Evolutionary conservation across 768 basidiomycete species (phyloP).

Genomic region (Auricularia heimuer): DNA sequence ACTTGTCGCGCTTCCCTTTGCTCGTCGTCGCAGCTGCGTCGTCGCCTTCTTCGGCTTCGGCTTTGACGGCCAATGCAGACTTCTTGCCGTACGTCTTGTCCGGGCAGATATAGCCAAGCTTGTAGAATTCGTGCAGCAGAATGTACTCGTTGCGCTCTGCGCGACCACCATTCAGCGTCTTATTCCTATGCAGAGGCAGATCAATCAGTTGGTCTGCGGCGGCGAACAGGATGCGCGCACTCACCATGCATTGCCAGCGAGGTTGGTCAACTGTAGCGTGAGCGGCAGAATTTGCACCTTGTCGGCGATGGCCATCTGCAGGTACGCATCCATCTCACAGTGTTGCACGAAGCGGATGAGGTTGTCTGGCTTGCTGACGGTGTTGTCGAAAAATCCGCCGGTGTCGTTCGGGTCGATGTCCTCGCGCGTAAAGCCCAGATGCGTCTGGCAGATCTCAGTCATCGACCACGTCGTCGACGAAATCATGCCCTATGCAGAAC

Average conservation of each 20-base stretch:
- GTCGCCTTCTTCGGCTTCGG: slow-evolving; percentile 44
- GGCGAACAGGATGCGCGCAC: neutral
- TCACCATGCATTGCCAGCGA: slow-evolving; percentile 95
- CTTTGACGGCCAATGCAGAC: slow-evolving; percentile 35
- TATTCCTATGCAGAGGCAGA: slow-evolving; percentile 54
- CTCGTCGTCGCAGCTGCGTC: slow-evolving; percentile 32
- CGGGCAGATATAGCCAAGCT: slow-evolving; percentile 90
- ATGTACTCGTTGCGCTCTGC: slow-evolving; percentile 99
- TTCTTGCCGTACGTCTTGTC: slow-evolving; percentile 89
- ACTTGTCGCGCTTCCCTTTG: slow-evolving; percentile 83
- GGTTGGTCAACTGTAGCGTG: slow-evolving; percentile 86
- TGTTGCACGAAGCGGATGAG: slow-evolving; percentile 85
- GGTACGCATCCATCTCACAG: slow-evolving; percentile 92
- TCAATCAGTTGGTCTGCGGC: too few species aligned
- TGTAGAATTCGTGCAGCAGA: slow-evolving; percentile 94
- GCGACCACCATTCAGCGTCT: slow-evolving; percentile 92
- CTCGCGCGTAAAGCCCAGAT: slow-evolving; percentile 76
- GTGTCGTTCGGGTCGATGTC: slow-evolving; percentile 97
- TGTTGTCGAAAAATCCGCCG: slow-evolving; percentile 79
- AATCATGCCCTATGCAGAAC: slow-evolving; percentile 71
- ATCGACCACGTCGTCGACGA: slow-evolving; percentile 96
- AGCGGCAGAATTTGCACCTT: slow-evolving; percentile 92
- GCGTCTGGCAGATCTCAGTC: slow-evolving; percentile 91
- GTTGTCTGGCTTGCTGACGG: slow-evolving; percentile 60
- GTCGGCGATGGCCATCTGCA: slow-evolving; percentile 91